Conservation (phyloP, 228 moss, liverwort and hornwort genomes). For the Sphagnum magellanicum region DNA sequence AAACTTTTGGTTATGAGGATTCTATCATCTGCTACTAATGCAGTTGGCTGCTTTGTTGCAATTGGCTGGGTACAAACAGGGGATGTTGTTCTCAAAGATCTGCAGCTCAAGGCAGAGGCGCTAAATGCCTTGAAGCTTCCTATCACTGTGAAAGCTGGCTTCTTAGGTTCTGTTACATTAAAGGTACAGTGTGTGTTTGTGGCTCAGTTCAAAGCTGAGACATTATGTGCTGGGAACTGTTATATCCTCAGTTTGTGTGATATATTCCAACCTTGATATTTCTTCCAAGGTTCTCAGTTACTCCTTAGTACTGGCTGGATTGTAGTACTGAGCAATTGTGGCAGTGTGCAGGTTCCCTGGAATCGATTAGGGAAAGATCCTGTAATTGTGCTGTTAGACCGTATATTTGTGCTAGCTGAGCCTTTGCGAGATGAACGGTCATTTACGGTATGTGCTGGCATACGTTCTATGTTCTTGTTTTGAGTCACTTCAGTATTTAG, state of each 20-base stretch:
- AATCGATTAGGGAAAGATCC: slow-evolving; percentile 96
- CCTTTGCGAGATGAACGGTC: slow-evolving; percentile 79
- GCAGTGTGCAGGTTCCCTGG: slow-evolving; percentile 79
- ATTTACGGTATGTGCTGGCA: slow-evolving; percentile 42
- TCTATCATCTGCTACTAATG: no score
- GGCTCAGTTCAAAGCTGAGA: not conserved
- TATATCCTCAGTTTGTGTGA: not conserved
- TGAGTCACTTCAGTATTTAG: no score
- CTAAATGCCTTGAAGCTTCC: slow-evolving; percentile 92
- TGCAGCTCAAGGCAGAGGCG: slow-evolving; percentile 96
- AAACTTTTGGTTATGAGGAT: no score
- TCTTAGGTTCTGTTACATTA: slow-evolving; percentile 92
- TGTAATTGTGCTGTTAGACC: slow-evolving; percentile 92
- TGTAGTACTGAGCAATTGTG: not conserved
- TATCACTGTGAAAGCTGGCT: slow-evolving; percentile 93
- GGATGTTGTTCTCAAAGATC: slow-evolving; percentile 96
- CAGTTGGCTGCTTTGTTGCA: no score
- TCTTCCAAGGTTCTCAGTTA: not conserved
- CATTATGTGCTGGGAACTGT: not conserved
- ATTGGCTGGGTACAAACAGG: slow-evolving; percentile 26
- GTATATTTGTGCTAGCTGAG: slow-evolving; percentile 96
- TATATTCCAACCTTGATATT: no score
- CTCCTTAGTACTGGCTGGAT: not conserved
- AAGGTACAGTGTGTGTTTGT: slow-evolving; percentile 43
- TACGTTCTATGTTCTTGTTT: not conserved